phyloP scores from a whole-genome alignment of 176 grass and related monocot genomes.

The Olyra latifolia region DNA sequence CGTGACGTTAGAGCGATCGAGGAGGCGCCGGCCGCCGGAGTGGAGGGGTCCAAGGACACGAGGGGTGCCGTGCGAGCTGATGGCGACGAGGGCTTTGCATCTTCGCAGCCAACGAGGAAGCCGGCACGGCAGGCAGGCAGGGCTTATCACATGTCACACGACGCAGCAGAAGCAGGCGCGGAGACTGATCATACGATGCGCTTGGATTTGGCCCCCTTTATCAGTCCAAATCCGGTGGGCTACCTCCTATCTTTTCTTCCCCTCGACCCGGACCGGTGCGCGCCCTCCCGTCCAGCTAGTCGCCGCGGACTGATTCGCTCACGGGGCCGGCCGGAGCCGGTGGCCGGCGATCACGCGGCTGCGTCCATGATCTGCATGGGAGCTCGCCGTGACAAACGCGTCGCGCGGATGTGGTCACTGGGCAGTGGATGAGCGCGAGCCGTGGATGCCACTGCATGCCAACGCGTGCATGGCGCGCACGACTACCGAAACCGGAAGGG shows the following conservation, averaged over 20 bases:
- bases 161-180: neutral
- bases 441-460: neutral
- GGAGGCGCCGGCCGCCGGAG: neutral
- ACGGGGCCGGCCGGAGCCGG: neutral
- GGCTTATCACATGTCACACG: neutral
- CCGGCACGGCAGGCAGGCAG: slow-evolving; percentile 5
- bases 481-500: neutral
- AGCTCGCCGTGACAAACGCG: too few relatives aligned
- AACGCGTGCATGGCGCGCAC: neutral
- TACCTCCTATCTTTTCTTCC: neutral
- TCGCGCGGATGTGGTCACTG: too few relatives aligned
- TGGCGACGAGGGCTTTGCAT: slow-evolving; percentile 18
- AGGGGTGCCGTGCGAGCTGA: neutral
- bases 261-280: neutral
- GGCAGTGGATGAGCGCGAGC: too few relatives aligned
- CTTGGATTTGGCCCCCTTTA: neutral
- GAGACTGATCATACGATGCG: slow-evolving; percentile 7
- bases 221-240: neutral
- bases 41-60: neutral
- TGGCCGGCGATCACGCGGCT: neutral
- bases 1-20: neutral
- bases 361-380: neutral
- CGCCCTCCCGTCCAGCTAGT: neutral
- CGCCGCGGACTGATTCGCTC: neutral
- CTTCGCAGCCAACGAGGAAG: slow-evolving; percentile 25